Base-by-base conservation (phyloP, 208 protist genomes). In the Phytomonas sp. region DNA sequence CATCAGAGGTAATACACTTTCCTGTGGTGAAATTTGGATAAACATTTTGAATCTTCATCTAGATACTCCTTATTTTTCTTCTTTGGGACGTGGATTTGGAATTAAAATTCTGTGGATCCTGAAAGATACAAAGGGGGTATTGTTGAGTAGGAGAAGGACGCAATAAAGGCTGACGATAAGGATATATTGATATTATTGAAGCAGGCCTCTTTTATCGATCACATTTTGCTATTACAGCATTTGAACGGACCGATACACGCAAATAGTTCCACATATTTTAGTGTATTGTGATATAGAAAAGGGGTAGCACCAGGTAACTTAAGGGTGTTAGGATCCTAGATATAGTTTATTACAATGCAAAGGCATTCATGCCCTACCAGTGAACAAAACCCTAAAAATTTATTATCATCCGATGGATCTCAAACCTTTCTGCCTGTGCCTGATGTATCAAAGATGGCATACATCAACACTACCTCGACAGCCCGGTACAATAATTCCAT, bases 401-500 rank as follows among this genome's bases (percentile, higher is more conserved):
- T 43, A 23, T 43, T 31, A 40, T n/a, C 64, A 20, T 43, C 64
- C 1, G 53, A 46, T 36, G 34, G 46, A 4, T 56, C 46, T 56
- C 46, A 26, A 26, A 26, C 46, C 46, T 56, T 56, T 56, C 46
- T 56, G 17, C 20, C 46, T 26, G 20, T 56, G 5, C 46, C 20
- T 56, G 46, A 56, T 11, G 1, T 23, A 56, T 56, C 46, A 26
- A 56, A 56, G 20, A 56, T 26, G 6, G 20, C 46, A 56, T 56
- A 56, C 46, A 20, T 2, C 23, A 56, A 56, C 20, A 56, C 20
- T 26, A 56, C 46, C 46, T 56, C 46, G 23, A 65, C 23, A 56
- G 0, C 33, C 0, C 11, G 33, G n/a, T 72, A 62, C 23, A 68
- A 68, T 62, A 68, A 68, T 60, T 62, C 62, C 20, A 61, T 32